Evolutionary conservation across 306 rosid genomes (phyloP).

Genomic region (Vigna mungo): DNA sequence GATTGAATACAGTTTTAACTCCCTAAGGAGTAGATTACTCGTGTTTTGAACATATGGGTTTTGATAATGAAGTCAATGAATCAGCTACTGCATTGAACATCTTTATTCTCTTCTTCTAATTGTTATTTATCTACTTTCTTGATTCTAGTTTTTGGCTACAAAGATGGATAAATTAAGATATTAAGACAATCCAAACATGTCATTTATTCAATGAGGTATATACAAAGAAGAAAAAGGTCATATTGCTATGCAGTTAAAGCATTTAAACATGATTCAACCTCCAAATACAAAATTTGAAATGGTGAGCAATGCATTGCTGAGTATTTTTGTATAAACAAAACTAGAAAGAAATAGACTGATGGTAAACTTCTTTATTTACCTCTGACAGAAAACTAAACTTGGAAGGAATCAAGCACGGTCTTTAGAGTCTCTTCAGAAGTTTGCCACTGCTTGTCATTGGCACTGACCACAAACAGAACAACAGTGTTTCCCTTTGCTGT

Average conservation of each 20-base stretch:
- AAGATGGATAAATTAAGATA: neutral
- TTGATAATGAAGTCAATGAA: neutral
- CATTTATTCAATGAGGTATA: constrained; percentile 20
- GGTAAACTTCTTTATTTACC: constrained; percentile 43
- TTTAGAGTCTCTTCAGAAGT: constrained; percentile 72
- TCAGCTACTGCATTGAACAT: constrained; percentile 5
- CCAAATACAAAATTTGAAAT: constrained; percentile 14
- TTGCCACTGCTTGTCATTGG: constrained; percentile 94
- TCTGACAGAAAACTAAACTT: constrained; percentile 58
- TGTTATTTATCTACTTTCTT: neutral
- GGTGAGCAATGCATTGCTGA: constrained; percentile 17
- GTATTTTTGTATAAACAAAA: constrained; percentile 8
- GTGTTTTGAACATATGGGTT: too few species aligned
- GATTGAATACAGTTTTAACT: too few species aligned
- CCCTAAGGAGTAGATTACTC: too few species aligned
- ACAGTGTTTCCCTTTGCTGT: constrained; percentile 97
- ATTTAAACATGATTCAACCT: constrained; percentile 22
- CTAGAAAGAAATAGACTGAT: constrained; percentile 32
- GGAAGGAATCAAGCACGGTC: constrained; percentile 88
- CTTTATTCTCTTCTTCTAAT: constrained; percentile 8
- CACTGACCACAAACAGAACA: constrained; percentile 87
- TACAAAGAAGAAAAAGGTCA: constrained; percentile 31
- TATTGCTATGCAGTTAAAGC: constrained; percentile 13
- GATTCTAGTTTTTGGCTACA: neutral
- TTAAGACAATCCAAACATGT: constrained; percentile 18